Evolutionary conservation across 805 yeast genomes (phyloP).

Genomic region (Wickerhamiella nectarea): DNA sequence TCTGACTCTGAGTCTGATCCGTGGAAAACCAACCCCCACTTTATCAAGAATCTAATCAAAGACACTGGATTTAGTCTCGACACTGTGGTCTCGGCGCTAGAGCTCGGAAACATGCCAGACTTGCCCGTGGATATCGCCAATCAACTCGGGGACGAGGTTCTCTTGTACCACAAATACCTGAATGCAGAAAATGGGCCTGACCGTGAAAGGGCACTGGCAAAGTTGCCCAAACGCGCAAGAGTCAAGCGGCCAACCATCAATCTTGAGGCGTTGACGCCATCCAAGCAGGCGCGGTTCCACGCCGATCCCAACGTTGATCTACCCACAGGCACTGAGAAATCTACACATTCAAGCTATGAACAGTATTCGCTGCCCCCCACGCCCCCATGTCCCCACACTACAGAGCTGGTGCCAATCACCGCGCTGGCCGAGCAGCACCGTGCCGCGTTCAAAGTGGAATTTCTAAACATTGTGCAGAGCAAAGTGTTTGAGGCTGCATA

Average conservation of each 20-base stretch:
- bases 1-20: slow-evolving; percentile 15
- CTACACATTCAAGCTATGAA: slow-evolving; percentile 61
- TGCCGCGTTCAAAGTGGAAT: slow-evolving; percentile 56
- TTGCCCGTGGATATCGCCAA: slow-evolving; percentile 27
- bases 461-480: slow-evolving; percentile 74
- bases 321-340: slow-evolving; percentile 75
- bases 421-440: slow-evolving; percentile 75
- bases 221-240: slow-evolving; percentile 11
- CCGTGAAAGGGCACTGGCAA: slow-evolving; percentile 25
- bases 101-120: slow-evolving; percentile 1
- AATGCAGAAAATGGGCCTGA: slow-evolving; percentile 29
- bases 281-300: slow-evolving; percentile 59
- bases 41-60: slow-evolving; percentile 7
- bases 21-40: slow-evolving; percentile 12
- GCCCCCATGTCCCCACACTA: neutral
- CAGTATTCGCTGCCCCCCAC: slow-evolving; percentile 83
- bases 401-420: slow-evolving; percentile 38
- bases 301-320: slow-evolving; percentile 53
- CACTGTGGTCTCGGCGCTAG: slow-evolving; percentile 3
- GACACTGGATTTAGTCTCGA: slow-evolving; percentile 9
- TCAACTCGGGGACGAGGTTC: slow-evolving; percentile 29
- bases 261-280: slow-evolving; percentile 56
- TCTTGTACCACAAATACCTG: slow-evolving; percentile 41
- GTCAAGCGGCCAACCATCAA: slow-evolving; percentile 19
- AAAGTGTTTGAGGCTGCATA: slow-evolving; percentile 72